phyloP scores from a whole-genome alignment of 106 monocot species.

The Dendrobium chrysotoxum region DNA sequence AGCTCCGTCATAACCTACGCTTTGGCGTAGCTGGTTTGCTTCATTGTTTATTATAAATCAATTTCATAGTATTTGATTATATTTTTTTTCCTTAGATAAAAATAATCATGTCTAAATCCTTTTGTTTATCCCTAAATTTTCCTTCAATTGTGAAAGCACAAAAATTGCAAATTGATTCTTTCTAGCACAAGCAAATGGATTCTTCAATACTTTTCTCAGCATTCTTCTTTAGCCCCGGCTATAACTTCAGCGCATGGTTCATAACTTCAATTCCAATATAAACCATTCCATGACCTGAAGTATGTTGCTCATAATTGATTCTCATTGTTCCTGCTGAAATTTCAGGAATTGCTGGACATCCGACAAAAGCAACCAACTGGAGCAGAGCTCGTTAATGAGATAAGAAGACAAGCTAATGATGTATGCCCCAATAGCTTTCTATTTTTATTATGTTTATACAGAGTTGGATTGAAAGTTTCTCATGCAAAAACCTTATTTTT shows the following conservation, averaged over 20 bases:
- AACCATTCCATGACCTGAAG: background rate
- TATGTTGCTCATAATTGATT: constrained; percentile 1
- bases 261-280: background rate
- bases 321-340: constrained; percentile 11
- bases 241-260: background rate
- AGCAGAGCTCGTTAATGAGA: constrained; percentile 61
- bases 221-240: too few species aligned
- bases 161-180: too few species aligned
- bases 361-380: constrained; percentile 46
- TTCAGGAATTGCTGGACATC: constrained; percentile 76
- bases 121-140: background rate
- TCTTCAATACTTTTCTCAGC: background rate
- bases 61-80: background rate
- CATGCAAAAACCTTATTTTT: too few species aligned
- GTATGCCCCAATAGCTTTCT: constrained; percentile 26
- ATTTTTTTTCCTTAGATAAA: background rate
- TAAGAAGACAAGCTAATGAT: constrained; percentile 82
- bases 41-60: background rate
- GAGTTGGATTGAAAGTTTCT: background rate
- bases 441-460: background rate
- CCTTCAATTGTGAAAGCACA: too few species aligned
- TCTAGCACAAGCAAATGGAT: too few species aligned
- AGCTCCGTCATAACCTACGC: too few species aligned
- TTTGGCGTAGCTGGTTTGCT: too few species aligned
- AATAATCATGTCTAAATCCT: background rate